Evolutionary conservation across 345 rosid genomes (phyloP), one percentile per base, ranked within the genome.

Genomic region (Gossypium sturtianum): DNA sequence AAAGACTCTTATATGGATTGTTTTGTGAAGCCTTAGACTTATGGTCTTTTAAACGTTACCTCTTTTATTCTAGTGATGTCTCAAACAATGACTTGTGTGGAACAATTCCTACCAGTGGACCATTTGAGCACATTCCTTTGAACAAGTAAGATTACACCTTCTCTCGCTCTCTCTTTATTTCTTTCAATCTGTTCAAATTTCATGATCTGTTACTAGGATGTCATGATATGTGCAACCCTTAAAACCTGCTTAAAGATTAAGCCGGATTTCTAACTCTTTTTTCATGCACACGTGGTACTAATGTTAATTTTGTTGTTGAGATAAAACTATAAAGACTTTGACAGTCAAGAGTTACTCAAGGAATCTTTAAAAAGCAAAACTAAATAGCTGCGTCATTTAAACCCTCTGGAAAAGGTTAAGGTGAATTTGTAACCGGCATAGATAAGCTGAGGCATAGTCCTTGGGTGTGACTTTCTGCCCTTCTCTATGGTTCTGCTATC

Each of bases 31-130:
- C 20, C 27, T 47, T 62, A 23, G 3, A 45, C 48, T 52, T 61
- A 68, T 68, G 23, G 29, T 20, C 12, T 22, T 70, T 1, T 11
- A 53, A 38, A 68, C 12, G 64, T 51, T 76, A 17, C 79, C 71
- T 80, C 64, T 48, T 70, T 78, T 72, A 74, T 25, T 51, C 47
- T 84, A 95, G 99, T 74, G 98, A 95, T 80, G 97, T 92, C 66
- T 85, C 99, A 1, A 90, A 71, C 85, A 95, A 95, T 86, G 81
- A 93, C 83, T 78, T 95, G 53, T 95, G 99, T 78, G 99, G 99
- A 80, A 90, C 99, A 71, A 93, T 95, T 83, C 98, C 99, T 76
- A 86, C 98, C 61, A 83, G 59, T 6, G 98, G 99, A 58, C 94
- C 99, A 57, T 95, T 95, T 80, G 86, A 84, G 82, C 97, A 83